A percentile compares a stretch with the other conserved stretches of the same genome.
phyloP scores from a whole-genome alignment of 1,284 basidiomycete species.

The Clitocybe nebularis region DNA sequence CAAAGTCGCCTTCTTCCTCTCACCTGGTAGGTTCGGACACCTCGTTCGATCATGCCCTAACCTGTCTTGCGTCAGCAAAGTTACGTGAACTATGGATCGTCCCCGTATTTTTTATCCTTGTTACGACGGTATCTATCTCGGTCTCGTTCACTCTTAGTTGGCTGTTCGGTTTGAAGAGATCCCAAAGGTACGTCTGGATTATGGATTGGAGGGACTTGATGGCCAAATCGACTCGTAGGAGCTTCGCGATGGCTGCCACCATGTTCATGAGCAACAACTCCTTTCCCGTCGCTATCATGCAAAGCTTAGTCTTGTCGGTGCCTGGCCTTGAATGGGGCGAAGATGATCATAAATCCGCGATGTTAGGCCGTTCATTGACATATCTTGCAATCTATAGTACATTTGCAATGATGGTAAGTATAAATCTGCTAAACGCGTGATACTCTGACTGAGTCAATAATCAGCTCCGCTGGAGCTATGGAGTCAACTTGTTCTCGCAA shows the following conservation, averaged over 20 bases:
- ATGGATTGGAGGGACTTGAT: neutral
- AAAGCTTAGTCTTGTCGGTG: constrained; percentile 83
- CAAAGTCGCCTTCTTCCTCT: constrained; percentile 84
- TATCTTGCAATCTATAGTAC: constrained; percentile 93
- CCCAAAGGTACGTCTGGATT: constrained; percentile 51
- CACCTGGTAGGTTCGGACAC: constrained; percentile 46
- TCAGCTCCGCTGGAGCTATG: constrained; percentile 88
- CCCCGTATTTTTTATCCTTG: constrained; percentile 75
- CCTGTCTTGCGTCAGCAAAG: constrained; percentile 47
- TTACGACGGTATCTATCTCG: constrained; percentile 62
- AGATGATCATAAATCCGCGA: constrained; percentile 79
- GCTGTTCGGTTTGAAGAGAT: constrained; percentile 51
- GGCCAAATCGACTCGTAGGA: constrained; percentile 38
- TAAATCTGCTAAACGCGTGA: constrained; percentile 3
- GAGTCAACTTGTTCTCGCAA: constrained; percentile 72
- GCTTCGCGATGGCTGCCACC: constrained; percentile 80
- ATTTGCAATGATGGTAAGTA: constrained; percentile 84
- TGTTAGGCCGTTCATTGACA: constrained; percentile 90
- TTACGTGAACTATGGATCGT: constrained; percentile 89
- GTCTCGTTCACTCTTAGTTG: constrained; percentile 49
- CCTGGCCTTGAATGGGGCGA: constrained; percentile 81
- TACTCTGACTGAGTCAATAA: constrained; percentile 2
- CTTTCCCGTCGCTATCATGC: constrained; percentile 89
- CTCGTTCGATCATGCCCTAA: neutral
- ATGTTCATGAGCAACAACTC: constrained; percentile 95